Conservation (phyloP, 257 asterid genomes). For the Penstemon barbatus region DNA sequence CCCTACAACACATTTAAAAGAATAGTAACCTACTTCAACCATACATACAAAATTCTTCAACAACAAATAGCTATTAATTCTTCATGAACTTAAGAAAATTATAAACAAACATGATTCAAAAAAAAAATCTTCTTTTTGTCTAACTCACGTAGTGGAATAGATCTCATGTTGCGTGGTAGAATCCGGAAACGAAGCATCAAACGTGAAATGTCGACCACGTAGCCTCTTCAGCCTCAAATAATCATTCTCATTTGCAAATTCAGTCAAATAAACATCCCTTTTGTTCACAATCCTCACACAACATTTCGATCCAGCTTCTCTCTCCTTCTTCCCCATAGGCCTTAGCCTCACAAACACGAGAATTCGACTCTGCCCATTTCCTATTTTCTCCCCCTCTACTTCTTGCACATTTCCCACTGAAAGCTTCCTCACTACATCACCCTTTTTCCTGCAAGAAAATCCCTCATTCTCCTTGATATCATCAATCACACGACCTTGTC, state of each 20-base stretch:
- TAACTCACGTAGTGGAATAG: slow-evolving; percentile 61
- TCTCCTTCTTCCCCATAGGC: slow-evolving; percentile 61
- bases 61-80: neutral
- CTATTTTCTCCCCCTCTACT: slow-evolving; percentile 33
- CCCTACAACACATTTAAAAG: too few relatives aligned
- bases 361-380: slow-evolving; percentile 37
- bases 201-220: slow-evolving; percentile 61
- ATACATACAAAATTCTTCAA: neutral
- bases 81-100: neutral
- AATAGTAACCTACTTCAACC: neutral
- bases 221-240: slow-evolving; percentile 63
- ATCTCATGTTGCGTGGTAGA: slow-evolving; percentile 55
- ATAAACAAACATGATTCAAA: neutral
- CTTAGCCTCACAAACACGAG: slow-evolving; percentile 71
- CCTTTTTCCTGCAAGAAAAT: slow-evolving; percentile 36
- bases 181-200: slow-evolving; percentile 64
- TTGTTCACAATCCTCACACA: slow-evolving; percentile 54
- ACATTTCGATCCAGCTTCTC: slow-evolving; percentile 57
- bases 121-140: neutral
- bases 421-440: slow-evolving; percentile 40
- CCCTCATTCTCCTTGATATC: slow-evolving; percentile 50
- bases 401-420: slow-evolving; percentile 44
- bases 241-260: slow-evolving; percentile 52
- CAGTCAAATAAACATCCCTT: slow-evolving; percentile 57
- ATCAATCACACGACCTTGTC: slow-evolving; percentile 26